A percentile compares a stretch with the other conserved stretches of the same genome.
phyloP scores from a whole-genome alignment of 495 filamentous ascomycete species.

The Talaromyces ruber region DNA sequence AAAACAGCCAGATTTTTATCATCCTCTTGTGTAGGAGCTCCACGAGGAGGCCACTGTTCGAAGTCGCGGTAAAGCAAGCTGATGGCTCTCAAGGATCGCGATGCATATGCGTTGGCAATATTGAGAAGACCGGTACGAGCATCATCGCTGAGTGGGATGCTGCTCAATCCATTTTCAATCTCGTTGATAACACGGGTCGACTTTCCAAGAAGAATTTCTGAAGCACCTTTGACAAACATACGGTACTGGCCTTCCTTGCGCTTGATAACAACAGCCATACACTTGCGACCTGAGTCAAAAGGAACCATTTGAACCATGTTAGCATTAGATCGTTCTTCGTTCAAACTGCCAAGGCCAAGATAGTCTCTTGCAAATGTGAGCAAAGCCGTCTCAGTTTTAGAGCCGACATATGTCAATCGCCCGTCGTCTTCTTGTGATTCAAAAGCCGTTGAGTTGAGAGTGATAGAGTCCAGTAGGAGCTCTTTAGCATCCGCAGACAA shows the following conservation, averaged over 20 bases:
- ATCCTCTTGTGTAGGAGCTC: conserved; percentile 55
- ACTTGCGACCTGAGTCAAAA: conserved; percentile 81
- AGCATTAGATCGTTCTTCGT: conserved; percentile 61
- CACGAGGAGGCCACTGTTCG: conserved; percentile 75
- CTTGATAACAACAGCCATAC: conserved; percentile 76
- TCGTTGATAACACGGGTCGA: conserved; percentile 66
- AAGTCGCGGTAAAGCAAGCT: conserved; percentile 83
- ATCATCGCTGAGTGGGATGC: conserved; percentile 45
- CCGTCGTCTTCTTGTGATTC: conserved; percentile 63
- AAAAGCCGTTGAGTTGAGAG: conserved; percentile 82
- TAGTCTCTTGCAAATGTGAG: conserved; percentile 65
- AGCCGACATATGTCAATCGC: conserved; percentile 64
- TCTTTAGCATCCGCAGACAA: conserved; percentile 52
- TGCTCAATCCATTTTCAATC: conserved; percentile 51
- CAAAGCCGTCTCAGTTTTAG: conserved; percentile 84
- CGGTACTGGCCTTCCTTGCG: conserved; percentile 57
- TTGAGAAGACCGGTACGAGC: conserved; percentile 50
- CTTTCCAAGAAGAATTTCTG: conserved; percentile 70
- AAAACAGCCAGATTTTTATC: conserved; percentile 66
- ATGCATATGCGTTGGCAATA: conserved; percentile 70
- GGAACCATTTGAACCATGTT: conserved; percentile 67
- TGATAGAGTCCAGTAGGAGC: conserved; percentile 64
- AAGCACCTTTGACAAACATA: conserved; percentile 81
- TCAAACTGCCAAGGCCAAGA: conserved; percentile 65
- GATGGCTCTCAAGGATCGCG: conserved; percentile 78